Evolutionary conservation across 2,329 filamentous ascomycete genomes (phyloP), one percentile per base, ranked within the genome.

Genomic region (Cercospora nicotianae): DNA sequence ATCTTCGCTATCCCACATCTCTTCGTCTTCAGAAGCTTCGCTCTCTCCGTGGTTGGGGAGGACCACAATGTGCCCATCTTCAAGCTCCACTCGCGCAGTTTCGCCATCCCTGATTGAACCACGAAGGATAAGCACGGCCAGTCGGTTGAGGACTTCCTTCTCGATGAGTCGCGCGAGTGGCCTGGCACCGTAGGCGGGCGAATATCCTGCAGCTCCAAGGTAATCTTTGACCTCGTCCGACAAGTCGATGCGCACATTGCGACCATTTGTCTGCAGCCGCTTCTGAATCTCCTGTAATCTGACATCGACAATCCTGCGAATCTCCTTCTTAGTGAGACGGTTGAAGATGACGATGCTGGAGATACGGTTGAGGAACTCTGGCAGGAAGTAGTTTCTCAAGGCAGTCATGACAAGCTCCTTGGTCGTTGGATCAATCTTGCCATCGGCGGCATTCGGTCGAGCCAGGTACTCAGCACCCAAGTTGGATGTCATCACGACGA

Each of bases 401-500:
- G 94, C 89, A 63, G 88, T 90, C 90, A 95, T 96, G 76, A 99
- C 94, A 70, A 98, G 85, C 78, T 97, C 94, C 69, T 87, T 87
- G 0, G 94, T 97, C 1, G 91, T 89, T 0, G 89, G 85, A 74
- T 99, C 95, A 73, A 99, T 95, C 77, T 85, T 89, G 75, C 94
- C 94, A 74, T 96, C 92, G 63, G 90, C 88, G 62, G 87, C 87
- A 65, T 90, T 89, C 16, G 91, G 90, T 23, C 93, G 90, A 45
- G 91, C 84, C n/a, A 99, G 90, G 79, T 90, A 96, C 79, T 98
- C 95, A 33, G 95, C 95, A 72, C 95, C 95, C 69, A 99, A 81
- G 83, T 99, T 99, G 76, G 93, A 97, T 0, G 95, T 99, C 93
- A 99, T 96, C 81, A 99, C 95, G 53, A 99, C 94, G 74, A 99